Evolutionary conservation across 805 yeast species (phyloP), one percentile per base, ranked within the genome.

Genomic region (Gaillardinia entomophila): DNA sequence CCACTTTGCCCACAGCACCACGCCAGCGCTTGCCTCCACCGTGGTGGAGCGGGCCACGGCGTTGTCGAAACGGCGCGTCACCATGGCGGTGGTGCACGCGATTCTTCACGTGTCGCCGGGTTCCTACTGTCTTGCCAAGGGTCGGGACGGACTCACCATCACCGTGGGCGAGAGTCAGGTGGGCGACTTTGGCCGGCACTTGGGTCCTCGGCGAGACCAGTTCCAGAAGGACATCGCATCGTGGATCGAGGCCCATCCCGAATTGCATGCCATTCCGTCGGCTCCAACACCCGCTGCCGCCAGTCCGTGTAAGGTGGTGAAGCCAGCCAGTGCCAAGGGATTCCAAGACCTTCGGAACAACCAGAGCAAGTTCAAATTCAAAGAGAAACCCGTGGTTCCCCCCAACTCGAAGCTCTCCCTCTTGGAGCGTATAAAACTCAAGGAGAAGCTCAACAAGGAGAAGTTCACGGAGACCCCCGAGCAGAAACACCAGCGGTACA

Each of bases 361-460:
- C 6, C 28, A 24, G 24, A 32, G 33, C 10, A 32, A 24, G 17
- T 34, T 37, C 26, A 18, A n/a, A 15, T 36, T 35, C 24, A 28
- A 32, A 25, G 29, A 35, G 29, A 16, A 27, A 12, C 4, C 12
- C 23, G 3, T 12, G 23, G n/a, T 24, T 31, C 13, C 5, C 15
- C 11, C 13, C 15, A 7, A 18, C 23, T 12, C 15, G 24, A 8
- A 24, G 24, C 42, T 56, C 7, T 48, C 66, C 1, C 41, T 70
- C 4, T 37, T 68, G 10, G 68, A 70, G 27, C 48, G 74, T 28
- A 64, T 68, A 30, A 54, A 51, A 32, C 35, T 45, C 27, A 66
- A 60, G 41, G 72, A 70, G 34, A 42, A 45, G 14, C 42, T 36
- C 12, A 28, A 39, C 5, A 35, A 33, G 1, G 24, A 33, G 13